Conservation (phyloP, 2,329 filamentous ascomycete genomes). For the Coccinonectria pachysandricola region DNA sequence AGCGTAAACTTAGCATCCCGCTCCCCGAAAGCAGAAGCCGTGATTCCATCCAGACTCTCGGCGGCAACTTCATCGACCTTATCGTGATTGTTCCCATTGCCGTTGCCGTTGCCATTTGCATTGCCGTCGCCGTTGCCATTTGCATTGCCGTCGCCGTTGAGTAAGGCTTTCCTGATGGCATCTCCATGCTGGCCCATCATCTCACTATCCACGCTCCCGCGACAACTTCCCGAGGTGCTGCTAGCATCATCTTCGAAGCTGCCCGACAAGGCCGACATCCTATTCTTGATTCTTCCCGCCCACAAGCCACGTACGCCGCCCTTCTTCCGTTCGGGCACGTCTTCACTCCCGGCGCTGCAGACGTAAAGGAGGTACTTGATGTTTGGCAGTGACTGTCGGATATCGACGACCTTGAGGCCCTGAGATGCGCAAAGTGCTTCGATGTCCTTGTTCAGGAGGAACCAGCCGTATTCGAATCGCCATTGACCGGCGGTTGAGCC, state of each 20-base stretch:
- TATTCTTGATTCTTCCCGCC: conserved; percentile 35
- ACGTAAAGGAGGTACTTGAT: conserved; percentile 88
- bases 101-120: too few species aligned
- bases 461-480: conserved; percentile 92
- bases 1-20: conserved; percentile 37
- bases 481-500: conserved; percentile 63
- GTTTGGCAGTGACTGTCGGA: conserved; percentile 85
- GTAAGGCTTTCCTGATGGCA: conserved; percentile 27
- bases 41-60: conserved; percentile 11
- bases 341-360: conserved; percentile 64
- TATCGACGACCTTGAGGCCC: conserved; percentile 73
- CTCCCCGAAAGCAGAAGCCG: conserved; percentile 37
- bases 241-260: conserved; percentile 27
- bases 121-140: conserved; percentile 13
- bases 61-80: too few species aligned
- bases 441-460: conserved; percentile 93
- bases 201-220: conserved; percentile 36
- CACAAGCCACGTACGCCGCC: conserved; percentile 52
- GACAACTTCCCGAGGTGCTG: conserved; percentile 29
- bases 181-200: conserved; percentile 29
- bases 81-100: too few species aligned
- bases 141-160: conserved; percentile 14
- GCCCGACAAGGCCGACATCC: conserved; percentile 20
- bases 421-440: conserved; percentile 57
- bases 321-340: conserved; percentile 50